Conservation (phyloP, 2,329 filamentous ascomycete species). For the Apiospora phragmitis region DNA sequence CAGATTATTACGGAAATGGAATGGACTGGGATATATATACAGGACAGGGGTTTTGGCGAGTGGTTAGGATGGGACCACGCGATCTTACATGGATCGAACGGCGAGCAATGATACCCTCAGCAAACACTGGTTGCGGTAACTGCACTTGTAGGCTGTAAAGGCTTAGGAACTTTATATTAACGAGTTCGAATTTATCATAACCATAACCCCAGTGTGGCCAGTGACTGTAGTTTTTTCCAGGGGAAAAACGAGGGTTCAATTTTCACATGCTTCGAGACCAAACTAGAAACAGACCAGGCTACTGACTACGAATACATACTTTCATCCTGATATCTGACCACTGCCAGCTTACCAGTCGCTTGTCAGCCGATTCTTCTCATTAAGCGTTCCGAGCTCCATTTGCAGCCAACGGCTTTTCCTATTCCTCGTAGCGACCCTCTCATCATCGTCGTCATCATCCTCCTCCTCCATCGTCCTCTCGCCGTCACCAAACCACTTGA, state of each 20-base stretch:
- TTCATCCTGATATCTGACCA: neutral
- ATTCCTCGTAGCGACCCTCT: neutral
- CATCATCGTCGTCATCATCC: slow-evolving; percentile 15
- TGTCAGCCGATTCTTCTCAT: slow-evolving; percentile 27
- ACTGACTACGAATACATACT: neutral
- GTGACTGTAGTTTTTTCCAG: neutral
- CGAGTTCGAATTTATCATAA: neutral
- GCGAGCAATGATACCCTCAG: slow-evolving; percentile 2
- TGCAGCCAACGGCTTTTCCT: neutral
- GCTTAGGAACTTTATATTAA: neutral
- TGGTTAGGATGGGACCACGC: neutral
- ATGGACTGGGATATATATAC: neutral
- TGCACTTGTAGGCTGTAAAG: neutral
- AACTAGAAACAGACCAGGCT: neutral
- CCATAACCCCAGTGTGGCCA: neutral
- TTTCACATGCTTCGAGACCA: neutral
- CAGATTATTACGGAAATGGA: neutral
- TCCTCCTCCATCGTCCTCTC: slow-evolving; percentile 57
- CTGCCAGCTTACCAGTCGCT: slow-evolving; percentile 25
- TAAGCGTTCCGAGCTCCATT: slow-evolving; percentile 8
- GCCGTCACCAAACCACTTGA: slow-evolving; percentile 78
- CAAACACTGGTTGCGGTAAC: slow-evolving; percentile 3
- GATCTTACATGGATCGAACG: neutral
- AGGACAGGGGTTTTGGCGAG: neutral
- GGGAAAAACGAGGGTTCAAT: neutral